Conservation (phyloP, 768 basidiomycete genomes). For the Hypholoma sublateritium region DNA sequence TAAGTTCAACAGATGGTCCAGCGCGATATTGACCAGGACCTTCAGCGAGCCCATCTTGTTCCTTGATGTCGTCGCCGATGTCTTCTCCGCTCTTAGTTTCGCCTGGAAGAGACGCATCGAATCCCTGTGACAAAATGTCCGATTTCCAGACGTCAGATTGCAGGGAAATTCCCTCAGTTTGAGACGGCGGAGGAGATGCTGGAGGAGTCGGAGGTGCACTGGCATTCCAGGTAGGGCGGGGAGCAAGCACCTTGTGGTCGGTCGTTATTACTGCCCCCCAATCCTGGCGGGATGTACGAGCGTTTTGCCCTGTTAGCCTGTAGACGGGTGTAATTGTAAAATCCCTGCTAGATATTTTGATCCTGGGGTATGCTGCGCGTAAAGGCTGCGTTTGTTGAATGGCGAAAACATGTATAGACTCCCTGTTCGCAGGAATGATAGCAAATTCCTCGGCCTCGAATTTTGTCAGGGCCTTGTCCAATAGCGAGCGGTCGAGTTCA, state of each 20-base stretch:
- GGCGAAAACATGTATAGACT: constrained; percentile 6
- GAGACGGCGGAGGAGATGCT: not conserved
- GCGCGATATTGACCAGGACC: too few species aligned
- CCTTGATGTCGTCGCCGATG: too few species aligned
- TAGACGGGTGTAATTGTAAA: constrained; percentile 17
- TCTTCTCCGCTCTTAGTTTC: too few species aligned
- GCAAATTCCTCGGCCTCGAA: constrained; percentile 8
- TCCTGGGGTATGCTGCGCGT: not conserved
- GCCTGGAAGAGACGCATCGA: too few species aligned
- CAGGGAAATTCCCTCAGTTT: not conserved
- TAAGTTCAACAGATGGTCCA: too few species aligned
- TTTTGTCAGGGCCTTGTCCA: not conserved
- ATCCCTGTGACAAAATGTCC: too few species aligned
- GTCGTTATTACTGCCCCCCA: constrained; percentile 36
- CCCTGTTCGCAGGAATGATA: constrained; percentile 6
- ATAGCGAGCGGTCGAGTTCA: not conserved
- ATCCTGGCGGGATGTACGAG: not conserved
- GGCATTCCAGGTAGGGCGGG: not conserved
- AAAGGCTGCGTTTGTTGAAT: not conserved
- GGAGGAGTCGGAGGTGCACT: not conserved
- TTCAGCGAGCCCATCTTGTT: too few species aligned
- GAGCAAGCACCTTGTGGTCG: constrained; percentile 16
- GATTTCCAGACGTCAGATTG: too few species aligned
- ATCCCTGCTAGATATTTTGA: constrained; percentile 19
- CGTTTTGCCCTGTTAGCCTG: constrained; percentile 1